Conservation (phyloP, 2,329 filamentous ascomycete species). For the Chalaropsis ovoidea region DNA sequence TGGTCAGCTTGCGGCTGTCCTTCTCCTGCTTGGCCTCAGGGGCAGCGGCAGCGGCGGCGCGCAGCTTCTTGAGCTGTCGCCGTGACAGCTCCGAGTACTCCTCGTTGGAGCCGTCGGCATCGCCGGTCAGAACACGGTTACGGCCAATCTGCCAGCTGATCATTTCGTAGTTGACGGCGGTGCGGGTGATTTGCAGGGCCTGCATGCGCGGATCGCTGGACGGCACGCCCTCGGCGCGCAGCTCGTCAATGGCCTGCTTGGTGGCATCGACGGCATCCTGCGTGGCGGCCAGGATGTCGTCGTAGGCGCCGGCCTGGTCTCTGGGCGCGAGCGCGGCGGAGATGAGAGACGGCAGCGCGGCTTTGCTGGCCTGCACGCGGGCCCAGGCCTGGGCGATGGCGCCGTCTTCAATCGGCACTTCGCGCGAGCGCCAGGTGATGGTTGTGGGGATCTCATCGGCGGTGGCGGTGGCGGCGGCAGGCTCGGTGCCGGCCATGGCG, state of each 20-base stretch:
- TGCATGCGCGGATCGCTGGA: conserved; percentile 83
- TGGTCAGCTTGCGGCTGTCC: conserved; percentile 63
- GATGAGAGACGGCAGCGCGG: conserved; percentile 38
- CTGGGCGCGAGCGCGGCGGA: conserved; percentile 39
- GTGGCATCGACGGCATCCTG: conserved; percentile 92
- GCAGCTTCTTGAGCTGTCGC: conserved; percentile 43
- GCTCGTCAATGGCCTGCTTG: conserved; percentile 84
- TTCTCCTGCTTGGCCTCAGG: conserved; percentile 43
- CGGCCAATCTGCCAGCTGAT: conserved; percentile 91
- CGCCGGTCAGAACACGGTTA: conserved; percentile 79
- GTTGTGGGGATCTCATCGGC: conserved; percentile 56
- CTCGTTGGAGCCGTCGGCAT: conserved; percentile 60
- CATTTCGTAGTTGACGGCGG: conserved; percentile 86
- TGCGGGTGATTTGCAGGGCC: conserved; percentile 80
- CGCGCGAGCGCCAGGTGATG: conserved; percentile 75
- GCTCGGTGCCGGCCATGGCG: conserved; percentile 31
- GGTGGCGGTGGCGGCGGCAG: conserved; percentile 40
- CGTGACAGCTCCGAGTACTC: conserved; percentile 39
- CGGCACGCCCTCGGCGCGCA: conserved; percentile 70
- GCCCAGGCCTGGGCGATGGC: conserved; percentile 78
- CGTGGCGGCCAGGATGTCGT: conserved; percentile 77
- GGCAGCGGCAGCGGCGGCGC: conserved; percentile 34
- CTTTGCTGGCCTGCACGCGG: conserved; percentile 40
- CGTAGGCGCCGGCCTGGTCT: conserved; percentile 77
- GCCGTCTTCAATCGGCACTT: conserved; percentile 84